phyloP scores from a whole-genome alignment of 169 alveolate species.

The Theileria annulata region DNA sequence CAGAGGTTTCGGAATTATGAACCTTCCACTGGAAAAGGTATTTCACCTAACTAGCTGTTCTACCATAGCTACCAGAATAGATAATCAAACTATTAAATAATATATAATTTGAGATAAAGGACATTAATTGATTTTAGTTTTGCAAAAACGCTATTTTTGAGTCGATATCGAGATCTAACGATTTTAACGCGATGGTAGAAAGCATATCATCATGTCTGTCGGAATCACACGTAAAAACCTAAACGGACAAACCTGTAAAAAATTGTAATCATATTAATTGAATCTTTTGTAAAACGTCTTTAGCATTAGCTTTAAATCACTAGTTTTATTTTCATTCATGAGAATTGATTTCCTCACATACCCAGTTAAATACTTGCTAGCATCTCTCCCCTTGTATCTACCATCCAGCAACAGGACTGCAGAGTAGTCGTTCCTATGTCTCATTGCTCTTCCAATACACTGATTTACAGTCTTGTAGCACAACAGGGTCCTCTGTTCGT shows the following conservation, averaged over 20 bases:
- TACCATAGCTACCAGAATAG: background rate
- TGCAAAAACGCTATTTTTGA: conserved; percentile 10
- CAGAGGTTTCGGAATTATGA: conserved; percentile 44
- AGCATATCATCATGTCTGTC: conserved; percentile 25
- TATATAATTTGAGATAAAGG: background rate
- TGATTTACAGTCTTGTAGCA: conserved; percentile 93
- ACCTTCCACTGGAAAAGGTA: conserved; percentile 48
- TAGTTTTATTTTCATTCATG: background rate
- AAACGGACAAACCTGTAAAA: background rate
- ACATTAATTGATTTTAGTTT: conserved; percentile 1
- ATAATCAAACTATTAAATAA: background rate
- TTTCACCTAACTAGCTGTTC: background rate
- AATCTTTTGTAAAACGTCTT: conserved; percentile 22
- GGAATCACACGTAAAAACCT: background rate
- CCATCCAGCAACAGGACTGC: conserved; percentile 88
- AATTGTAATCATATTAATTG: background rate
- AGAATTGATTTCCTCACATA: conserved; percentile 21
- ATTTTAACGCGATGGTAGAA: conserved; percentile 38
- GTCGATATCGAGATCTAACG: conserved; percentile 21
- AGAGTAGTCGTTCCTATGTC: conserved; percentile 94
- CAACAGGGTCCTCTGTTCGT: conserved; percentile 75
- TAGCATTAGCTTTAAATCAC: conserved; percentile 11
- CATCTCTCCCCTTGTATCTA: conserved; percentile 67
- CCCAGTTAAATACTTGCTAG: conserved; percentile 11
- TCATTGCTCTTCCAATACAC: conserved; percentile 95